Evolutionary conservation across 768 basidiomycete species (phyloP).

Genomic region (Coprinopsis marcescibilis): DNA sequence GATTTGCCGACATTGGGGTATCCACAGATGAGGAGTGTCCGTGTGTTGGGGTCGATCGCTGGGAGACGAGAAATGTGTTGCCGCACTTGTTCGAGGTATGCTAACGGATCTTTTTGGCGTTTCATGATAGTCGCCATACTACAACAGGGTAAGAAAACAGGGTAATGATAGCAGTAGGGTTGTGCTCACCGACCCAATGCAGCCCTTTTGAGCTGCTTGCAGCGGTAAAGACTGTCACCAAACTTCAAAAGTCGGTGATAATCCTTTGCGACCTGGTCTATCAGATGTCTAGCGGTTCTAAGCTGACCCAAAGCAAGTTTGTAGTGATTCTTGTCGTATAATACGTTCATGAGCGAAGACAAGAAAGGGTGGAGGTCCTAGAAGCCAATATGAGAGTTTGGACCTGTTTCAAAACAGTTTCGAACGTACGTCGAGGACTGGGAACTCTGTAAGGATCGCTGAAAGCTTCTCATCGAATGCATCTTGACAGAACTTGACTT

Average conservation of each 20-base stretch:
- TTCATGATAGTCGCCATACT: slow-evolving; percentile 99
- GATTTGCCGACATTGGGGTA: slow-evolving; percentile 99
- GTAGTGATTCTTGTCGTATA: slow-evolving; percentile 99
- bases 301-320: slow-evolving; percentile 97
- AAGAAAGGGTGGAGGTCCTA: slow-evolving; percentile 94
- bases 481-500: slow-evolving; percentile 98
- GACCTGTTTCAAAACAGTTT: slow-evolving; percentile 6
- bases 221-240: slow-evolving; percentile 94
- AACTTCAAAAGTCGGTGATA: slow-evolving; percentile 96
- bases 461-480: slow-evolving; percentile 93
- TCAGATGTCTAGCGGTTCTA: slow-evolving; percentile 91
- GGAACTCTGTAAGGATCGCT: slow-evolving; percentile 92
- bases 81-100: slow-evolving; percentile 97
- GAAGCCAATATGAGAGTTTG: slow-evolving; percentile 22
- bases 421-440: slow-evolving; percentile 84
- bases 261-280: slow-evolving; percentile 96
- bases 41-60: slow-evolving; percentile 95
- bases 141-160: slow-evolving; percentile 2
- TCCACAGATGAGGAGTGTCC: slow-evolving; percentile 95
- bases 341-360: slow-evolving; percentile 91
- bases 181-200: slow-evolving; percentile 86
- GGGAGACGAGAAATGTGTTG: slow-evolving; percentile 99
- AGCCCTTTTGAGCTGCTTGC: slow-evolving; percentile 97
- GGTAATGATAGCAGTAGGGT: neutral
- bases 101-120: slow-evolving; percentile 96